phyloP scores from a whole-genome alignment of 345 rosid genomes.

The Murraya paniculata region DNA sequence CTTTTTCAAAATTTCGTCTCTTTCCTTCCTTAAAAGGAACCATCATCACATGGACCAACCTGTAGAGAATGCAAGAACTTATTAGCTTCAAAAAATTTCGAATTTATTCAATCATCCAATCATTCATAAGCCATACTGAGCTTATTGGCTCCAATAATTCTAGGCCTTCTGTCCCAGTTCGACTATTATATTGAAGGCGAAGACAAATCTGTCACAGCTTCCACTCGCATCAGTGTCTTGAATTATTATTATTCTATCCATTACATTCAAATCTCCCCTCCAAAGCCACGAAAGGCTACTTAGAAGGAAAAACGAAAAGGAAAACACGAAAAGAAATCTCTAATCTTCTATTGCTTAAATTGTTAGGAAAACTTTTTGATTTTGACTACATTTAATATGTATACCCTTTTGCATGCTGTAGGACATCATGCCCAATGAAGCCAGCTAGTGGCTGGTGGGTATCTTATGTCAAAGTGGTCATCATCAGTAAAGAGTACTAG shows the following conservation, averaged over 20 bases:
- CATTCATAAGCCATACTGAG: conserved; percentile 21
- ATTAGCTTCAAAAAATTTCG: neutral
- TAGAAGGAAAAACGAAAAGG: no score
- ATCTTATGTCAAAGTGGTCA: neutral
- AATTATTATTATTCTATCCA: conserved; percentile 16
- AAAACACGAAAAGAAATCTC: neutral
- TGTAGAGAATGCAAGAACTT: conserved; percentile 17
- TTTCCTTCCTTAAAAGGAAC: conserved; percentile 17
- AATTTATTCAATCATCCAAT: conserved; percentile 17
- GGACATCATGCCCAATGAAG: neutral
- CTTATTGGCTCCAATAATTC: conserved; percentile 31
- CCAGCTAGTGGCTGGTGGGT: neutral
- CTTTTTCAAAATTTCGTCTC: conserved; percentile 9
- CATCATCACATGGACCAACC: conserved; percentile 40
- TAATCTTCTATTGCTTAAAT: neutral
- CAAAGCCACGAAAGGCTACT: neutral
- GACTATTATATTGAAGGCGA: conserved; percentile 8
- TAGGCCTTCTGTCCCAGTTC: conserved; percentile 20
- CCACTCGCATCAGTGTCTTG: conserved; percentile 10
- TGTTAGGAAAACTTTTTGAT: neutral
- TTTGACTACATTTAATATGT: neutral
- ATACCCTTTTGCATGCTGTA: neutral
- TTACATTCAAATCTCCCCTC: neutral
- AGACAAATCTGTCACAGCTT: conserved; percentile 20
- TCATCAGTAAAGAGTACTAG: neutral